A percentile compares a stretch with the other conserved stretches of the same genome.
Conservation (phyloP, 805 yeast genomes). For the Lachancea thermotolerans region DNA sequence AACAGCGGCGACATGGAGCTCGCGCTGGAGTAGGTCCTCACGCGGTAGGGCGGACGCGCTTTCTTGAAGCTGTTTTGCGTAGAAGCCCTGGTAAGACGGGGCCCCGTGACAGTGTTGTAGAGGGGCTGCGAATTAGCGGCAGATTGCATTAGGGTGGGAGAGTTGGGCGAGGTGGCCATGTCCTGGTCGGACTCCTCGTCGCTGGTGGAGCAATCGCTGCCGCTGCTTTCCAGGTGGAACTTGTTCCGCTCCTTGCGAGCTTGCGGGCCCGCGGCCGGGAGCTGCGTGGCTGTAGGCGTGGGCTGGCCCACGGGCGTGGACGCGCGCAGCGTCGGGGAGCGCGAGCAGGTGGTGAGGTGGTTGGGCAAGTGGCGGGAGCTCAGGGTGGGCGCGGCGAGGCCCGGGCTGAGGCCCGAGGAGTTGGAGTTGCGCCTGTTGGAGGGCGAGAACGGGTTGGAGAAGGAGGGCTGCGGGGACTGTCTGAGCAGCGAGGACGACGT, state of each 20-base stretch:
- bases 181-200: constrained; percentile 16
- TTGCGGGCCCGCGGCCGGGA: not conserved
- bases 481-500: constrained; percentile 31
- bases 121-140: constrained; percentile 4
- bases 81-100: constrained; percentile 15
- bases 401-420: constrained; percentile 4
- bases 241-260: constrained; percentile 8
- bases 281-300: not conserved
- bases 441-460: constrained; percentile 20
- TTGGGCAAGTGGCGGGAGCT: constrained; percentile 7
- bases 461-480: constrained; percentile 11
- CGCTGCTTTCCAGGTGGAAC: constrained; percentile 26
- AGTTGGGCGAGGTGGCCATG: constrained; percentile 6
- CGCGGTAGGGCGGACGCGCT: constrained; percentile 10
- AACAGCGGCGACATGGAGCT: constrained; percentile 12
- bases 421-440: constrained; percentile 9
- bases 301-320: not conserved
- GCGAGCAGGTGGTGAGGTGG: constrained; percentile 10
- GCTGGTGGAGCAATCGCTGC: constrained; percentile 21
- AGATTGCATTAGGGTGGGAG: constrained; percentile 2
- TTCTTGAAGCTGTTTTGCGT: constrained; percentile 16
- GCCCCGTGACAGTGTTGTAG: constrained; percentile 12
- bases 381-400: constrained; percentile 3
- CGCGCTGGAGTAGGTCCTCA: constrained; percentile 17
- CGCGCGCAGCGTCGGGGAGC: constrained; percentile 18